Percentiles rank a stretch among this genome's conserved stretches.
These are phyloP conservation scores for Chaetomium globosum DNA, from an alignment of 2,329 filamentous ascomycete genomes.

Conservation along the genomic window DNA sequence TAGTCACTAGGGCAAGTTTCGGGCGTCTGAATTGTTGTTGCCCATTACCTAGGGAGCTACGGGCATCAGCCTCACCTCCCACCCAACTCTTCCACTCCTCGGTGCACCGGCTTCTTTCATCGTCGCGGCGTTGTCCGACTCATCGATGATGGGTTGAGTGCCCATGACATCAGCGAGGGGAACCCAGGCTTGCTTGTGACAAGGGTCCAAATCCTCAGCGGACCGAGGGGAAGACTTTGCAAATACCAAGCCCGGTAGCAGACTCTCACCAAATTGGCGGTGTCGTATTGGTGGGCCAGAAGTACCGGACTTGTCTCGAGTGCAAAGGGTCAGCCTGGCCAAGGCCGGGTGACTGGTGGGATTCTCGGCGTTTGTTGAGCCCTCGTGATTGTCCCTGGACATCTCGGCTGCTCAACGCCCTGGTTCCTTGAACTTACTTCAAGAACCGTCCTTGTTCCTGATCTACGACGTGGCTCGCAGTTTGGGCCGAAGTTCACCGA, in stretches of 20 bases:
- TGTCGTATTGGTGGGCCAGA: constrained; percentile 12
- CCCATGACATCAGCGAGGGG: constrained; percentile 36
- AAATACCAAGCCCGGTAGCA: constrained; percentile 19
- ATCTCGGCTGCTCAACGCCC: constrained; percentile 26
- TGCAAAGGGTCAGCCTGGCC: constrained; percentile 29
- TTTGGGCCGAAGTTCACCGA: constrained; percentile 9
- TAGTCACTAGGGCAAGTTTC: not conserved
- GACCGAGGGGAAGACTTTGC: constrained; percentile 22
- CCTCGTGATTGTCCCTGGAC: constrained; percentile 35
- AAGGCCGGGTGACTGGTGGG: constrained; percentile 34
- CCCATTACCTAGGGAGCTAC: no score
- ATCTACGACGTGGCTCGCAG: not conserved
- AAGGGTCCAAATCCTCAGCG: constrained; percentile 30
- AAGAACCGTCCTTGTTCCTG: not conserved
- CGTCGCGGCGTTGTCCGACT: not conserved
- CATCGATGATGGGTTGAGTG: constrained; percentile 10
- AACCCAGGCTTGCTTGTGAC: constrained; percentile 15
- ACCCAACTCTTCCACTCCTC: not conserved
- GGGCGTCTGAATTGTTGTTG: not conserved
- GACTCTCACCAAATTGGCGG: not conserved
- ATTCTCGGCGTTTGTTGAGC: constrained; percentile 36
- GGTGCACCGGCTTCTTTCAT: not conserved
- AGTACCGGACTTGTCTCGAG: constrained; percentile 30
- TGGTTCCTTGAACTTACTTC: not conserved
- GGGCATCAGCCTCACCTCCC: not conserved